Evolutionary conservation across 2,329 filamentous ascomycete genomes (phyloP).

Genomic region (Xylaria digitata): DNA sequence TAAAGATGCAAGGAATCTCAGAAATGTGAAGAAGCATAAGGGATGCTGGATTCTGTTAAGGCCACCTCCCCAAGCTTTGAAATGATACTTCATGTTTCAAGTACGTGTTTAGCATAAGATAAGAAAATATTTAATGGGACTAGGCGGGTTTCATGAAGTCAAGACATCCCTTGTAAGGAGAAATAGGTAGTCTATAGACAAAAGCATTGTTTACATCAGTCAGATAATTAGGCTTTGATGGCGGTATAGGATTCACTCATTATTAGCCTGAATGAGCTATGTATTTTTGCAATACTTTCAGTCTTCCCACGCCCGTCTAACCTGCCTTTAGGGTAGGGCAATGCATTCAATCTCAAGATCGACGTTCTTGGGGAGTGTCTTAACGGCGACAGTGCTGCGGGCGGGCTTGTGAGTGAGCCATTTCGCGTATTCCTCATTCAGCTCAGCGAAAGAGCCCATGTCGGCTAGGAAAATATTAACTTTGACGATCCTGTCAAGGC

Average conservation of each 20-base stretch:
- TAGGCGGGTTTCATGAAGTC: neutral
- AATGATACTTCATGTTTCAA: too few relatives aligned
- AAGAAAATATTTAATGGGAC: neutral
- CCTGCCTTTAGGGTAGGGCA: slow-evolving; percentile 66
- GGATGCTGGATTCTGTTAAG: too few relatives aligned
- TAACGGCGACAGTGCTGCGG: slow-evolving; percentile 90
- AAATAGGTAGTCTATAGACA: neutral
- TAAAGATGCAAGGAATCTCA: neutral
- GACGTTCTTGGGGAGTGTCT: slow-evolving; percentile 86
- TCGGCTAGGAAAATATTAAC: slow-evolving; percentile 90
- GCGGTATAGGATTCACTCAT: neutral
- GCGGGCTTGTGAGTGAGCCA: slow-evolving; percentile 87
- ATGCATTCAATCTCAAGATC: slow-evolving; percentile 92
- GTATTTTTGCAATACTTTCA: neutral
- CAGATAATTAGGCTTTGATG: neutral
- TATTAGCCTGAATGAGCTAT: neutral
- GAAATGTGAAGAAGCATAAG: neutral
- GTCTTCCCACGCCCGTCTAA: neutral
- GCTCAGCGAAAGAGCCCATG: slow-evolving; percentile 88
- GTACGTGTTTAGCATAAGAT: neutral
- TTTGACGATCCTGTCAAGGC: slow-evolving; percentile 85
- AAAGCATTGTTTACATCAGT: neutral
- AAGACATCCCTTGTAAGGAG: neutral
- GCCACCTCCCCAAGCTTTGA: too few relatives aligned
- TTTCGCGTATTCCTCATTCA: slow-evolving; percentile 88